Evolutionary conservation across 2,329 filamentous ascomycete genomes (phyloP).

Genomic region (Phyllosticta paracitricarpa): DNA sequence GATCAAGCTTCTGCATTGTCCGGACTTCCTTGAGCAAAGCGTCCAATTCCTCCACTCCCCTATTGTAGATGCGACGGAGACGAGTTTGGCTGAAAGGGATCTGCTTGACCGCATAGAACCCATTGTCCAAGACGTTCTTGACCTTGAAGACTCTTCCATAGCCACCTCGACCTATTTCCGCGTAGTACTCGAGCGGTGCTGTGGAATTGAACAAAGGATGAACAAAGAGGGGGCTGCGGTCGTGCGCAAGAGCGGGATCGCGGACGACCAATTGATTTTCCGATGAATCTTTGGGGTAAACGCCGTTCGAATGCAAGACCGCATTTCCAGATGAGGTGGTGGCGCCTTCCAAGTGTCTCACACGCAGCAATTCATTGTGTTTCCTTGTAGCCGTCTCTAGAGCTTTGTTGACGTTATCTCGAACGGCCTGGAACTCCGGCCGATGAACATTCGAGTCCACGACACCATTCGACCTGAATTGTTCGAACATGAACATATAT

Average conservation of each 20-base stretch:
- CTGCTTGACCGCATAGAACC: constrained; percentile 56
- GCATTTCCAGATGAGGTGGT: not conserved
- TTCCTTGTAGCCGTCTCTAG: not conserved
- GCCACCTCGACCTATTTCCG: constrained; percentile 50
- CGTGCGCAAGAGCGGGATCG: not conserved
- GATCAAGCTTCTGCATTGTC: constrained; percentile 51
- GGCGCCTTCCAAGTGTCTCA: not conserved
- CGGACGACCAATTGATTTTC: not conserved
- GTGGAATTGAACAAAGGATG: not conserved
- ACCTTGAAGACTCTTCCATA: constrained; percentile 56
- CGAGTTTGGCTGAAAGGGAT: constrained; percentile 47
- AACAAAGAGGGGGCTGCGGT: not conserved
- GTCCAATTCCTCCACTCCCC: constrained; percentile 45
- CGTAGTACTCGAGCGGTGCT: not conserved
- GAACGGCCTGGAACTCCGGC: constrained; percentile 1
- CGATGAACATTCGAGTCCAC: not conserved
- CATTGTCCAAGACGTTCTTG: constrained; percentile 50
- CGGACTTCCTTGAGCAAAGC: constrained; percentile 50
- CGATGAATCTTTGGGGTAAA: not conserved
- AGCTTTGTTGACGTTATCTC: constrained; percentile 4
- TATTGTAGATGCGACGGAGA: constrained; percentile 42
- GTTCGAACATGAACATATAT: constrained; percentile 28
- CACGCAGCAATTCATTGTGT: not conserved
- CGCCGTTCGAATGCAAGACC: not conserved
- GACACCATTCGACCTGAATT: not conserved